Evolutionary conservation across 2,329 filamentous ascomycete genomes (phyloP).

Genomic region (Ophiosphaerella herpotricha): DNA sequence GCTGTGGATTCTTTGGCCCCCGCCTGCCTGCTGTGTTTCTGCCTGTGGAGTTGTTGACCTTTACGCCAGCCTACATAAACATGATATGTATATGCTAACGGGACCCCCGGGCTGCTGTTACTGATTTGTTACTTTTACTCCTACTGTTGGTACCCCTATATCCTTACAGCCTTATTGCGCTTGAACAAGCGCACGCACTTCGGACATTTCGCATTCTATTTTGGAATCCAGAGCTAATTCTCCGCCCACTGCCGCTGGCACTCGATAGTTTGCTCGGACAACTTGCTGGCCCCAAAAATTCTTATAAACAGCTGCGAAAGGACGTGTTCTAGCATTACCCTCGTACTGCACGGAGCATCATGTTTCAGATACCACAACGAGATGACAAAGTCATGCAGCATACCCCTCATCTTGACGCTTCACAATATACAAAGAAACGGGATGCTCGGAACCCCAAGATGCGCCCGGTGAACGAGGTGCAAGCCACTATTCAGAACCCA

Average conservation of each 20-base stretch:
- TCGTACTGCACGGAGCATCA: neutral
- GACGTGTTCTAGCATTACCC: slow-evolving; percentile 2
- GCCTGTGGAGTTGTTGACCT: slow-evolving; percentile 9
- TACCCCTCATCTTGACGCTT: slow-evolving; percentile 1
- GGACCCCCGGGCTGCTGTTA: slow-evolving; percentile 4
- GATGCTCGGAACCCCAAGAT: neutral
- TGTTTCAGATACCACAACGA: slow-evolving; percentile 5
- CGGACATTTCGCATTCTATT: slow-evolving; percentile 6
- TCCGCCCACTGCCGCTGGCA: slow-evolving; percentile 1
- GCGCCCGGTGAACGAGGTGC: slow-evolving; percentile 6
- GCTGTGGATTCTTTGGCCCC: slow-evolving; percentile 13
- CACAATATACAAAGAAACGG: neutral
- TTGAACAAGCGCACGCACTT: neutral
- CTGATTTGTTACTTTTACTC: slow-evolving; percentile 6
- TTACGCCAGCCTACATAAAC: slow-evolving; percentile 4
- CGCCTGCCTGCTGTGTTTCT: slow-evolving; percentile 18
- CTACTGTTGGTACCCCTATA: neutral
- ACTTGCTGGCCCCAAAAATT: neutral
- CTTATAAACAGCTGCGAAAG: slow-evolving; percentile 3
- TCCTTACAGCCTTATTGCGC: neutral
- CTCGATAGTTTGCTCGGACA: neutral
- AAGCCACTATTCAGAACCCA: slow-evolving; percentile 3
- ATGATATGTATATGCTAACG: slow-evolving; percentile 8
- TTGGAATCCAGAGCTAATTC: neutral
- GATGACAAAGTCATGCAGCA: slow-evolving; percentile 1